Base-by-base conservation (phyloP, 2,329 filamentous ascomycete species). In the Xylaria sp. region DNA sequence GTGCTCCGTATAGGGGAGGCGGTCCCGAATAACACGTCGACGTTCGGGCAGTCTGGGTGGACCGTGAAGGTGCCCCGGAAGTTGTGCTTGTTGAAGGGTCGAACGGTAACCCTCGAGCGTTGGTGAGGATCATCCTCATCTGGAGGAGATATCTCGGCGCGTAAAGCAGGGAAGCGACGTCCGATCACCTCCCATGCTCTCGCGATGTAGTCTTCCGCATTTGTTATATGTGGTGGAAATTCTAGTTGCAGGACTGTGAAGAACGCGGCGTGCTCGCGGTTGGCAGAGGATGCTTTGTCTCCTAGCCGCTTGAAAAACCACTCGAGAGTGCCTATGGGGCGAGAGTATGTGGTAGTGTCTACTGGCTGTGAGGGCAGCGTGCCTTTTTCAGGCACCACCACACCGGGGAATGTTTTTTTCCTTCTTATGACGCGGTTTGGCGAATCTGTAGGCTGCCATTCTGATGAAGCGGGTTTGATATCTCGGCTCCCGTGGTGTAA, bases 231-330 rank as follows among this genome's bases (percentile, higher is more conserved):
- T 23, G 51, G 33, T 17, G 56, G 64, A 43, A 67, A 63, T 29
- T 7, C 17, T 21, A 68, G 38, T 3, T 54, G 40, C 1, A 68
- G 23, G 6, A 66, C 66, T 0, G 64, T 54, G n/a, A 67, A 68
- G 31, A 75, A 63, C 5, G 68, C 62, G 71, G 74, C 75, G 56
- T 75, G 70, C 54, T 75, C 73, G 17, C 72, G 67, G 25, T 67
- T 63, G 5, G 71, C 38, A 3, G 66, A 44, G 6, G 49, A 60
- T 8, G 62, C 66, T 11, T 41, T 43, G 19, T 73, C 70, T 10
- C 65, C 68, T 17, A 73, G 37, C 6, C 70, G 49, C 51, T 72
- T 73, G 59, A 74, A 71, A 37, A 74, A 74, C 3, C 47, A 63
- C 59, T 75, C 73, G 13, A 67, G 52, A 15, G 53, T 60, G 49